phyloP scores from a whole-genome alignment of 2,329 filamentous ascomycete genomes.

The Paramyrothecium sp. region DNA sequence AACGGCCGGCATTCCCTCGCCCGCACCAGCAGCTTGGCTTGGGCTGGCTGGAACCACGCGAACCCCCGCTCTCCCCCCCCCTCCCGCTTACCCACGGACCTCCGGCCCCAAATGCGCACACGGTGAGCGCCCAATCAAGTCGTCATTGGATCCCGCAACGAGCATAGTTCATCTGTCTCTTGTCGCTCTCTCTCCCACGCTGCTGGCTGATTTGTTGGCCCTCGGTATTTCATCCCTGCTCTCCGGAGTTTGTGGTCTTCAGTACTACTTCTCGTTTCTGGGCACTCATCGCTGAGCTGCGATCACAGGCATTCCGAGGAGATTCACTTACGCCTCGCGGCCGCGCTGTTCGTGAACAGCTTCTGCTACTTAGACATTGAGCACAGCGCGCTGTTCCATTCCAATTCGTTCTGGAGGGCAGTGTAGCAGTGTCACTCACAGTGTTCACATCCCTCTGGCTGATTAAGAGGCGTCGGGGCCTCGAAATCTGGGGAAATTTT shows the following conservation, averaged over 20 bases:
- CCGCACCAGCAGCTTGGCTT: constrained; percentile 16
- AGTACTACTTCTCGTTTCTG: no score
- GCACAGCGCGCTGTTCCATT: no score
- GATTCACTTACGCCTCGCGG: no score
- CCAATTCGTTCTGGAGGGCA: no score
- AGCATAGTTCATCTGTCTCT: neutral
- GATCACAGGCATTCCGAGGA: no score
- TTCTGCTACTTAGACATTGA: no score
- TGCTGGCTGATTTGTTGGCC: neutral
- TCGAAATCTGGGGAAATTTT: no score
- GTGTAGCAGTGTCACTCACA: no score
- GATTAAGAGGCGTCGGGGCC: no score
- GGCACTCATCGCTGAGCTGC: no score
- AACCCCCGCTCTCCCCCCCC: neutral
- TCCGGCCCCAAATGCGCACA: neutral
- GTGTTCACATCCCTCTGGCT: no score
- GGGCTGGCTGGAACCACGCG: constrained; percentile 1
- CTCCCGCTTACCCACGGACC: neutral
- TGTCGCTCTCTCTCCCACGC: neutral
- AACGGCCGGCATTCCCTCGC: constrained; percentile 44
- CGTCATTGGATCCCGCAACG: neutral
- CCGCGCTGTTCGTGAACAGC: no score
- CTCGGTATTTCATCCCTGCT: neutral
- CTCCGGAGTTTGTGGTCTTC: neutral
- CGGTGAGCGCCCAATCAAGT: neutral